Percentiles rank a stretch among this genome's conserved stretches.
phyloP scores from a whole-genome alignment of 179 eudicot species.

The Monotropa hypopitys region DNA sequence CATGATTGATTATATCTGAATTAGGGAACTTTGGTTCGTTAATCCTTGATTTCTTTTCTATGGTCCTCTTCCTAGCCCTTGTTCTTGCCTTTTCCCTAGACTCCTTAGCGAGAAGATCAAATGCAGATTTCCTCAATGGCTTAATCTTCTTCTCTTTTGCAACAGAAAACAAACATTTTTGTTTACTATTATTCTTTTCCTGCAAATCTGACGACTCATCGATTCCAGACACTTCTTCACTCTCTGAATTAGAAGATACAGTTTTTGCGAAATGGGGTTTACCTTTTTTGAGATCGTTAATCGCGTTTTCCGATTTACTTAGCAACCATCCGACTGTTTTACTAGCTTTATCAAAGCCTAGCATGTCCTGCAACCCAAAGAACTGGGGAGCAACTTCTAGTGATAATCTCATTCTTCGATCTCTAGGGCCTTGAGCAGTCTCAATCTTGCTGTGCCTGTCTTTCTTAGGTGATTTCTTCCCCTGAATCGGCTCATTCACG shows the following conservation, averaged over 20 bases:
- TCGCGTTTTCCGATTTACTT: slow-evolving; percentile 16
- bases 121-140: slow-evolving; percentile 11
- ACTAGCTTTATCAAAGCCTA: slow-evolving; percentile 34
- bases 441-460: slow-evolving; percentile 46
- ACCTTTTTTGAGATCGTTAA: slow-evolving; percentile 13
- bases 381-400: slow-evolving; percentile 27
- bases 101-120: slow-evolving; percentile 21
- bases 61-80: slow-evolving; percentile 38
- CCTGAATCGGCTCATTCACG: neutral
- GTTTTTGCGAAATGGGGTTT: neutral
- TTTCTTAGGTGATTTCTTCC: slow-evolving; percentile 19
- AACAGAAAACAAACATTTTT: neutral
- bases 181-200: neutral
- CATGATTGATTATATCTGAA: neutral
- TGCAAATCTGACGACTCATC: neutral
- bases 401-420: slow-evolving; percentile 36
- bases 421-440: slow-evolving; percentile 33
- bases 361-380: slow-evolving; percentile 32
- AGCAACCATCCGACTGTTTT: slow-evolving; percentile 34
- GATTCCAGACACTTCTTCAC: slow-evolving; percentile 11
- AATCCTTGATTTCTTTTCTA: slow-evolving; percentile 16
- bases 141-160: slow-evolving; percentile 9
- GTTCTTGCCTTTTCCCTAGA: slow-evolving; percentile 31
- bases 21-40: neutral
- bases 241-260: slow-evolving; percentile 14